Percentiles rank a stretch among this genome's conserved stretches.
These are phyloP conservation scores for Silene conica DNA, from an alignment of 148 eudicot genomes.

Conservation along the genomic window DNA sequence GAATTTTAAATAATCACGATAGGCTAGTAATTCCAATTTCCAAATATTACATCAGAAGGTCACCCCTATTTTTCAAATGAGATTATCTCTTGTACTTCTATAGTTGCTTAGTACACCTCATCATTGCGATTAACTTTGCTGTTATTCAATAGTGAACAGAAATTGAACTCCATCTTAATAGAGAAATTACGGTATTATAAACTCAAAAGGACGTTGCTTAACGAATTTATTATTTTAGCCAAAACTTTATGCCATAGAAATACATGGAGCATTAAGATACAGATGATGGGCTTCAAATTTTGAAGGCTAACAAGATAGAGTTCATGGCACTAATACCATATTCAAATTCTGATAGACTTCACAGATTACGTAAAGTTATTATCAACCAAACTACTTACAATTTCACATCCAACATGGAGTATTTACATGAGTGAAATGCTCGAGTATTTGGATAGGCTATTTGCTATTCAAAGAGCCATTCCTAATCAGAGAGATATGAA, in stretches of 20 bases:
- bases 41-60: neutral
- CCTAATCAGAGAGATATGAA: no score
- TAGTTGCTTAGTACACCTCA: neutral
- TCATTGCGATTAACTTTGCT: constrained; percentile 1
- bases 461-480: no score
- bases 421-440: no score
- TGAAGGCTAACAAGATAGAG: neutral
- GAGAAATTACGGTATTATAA: neutral
- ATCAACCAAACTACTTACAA: neutral
- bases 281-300: neutral
- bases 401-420: no score
- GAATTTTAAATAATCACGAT: neutral
- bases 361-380: neutral
- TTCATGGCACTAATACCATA: neutral
- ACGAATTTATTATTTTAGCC: neutral
- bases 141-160: neutral
- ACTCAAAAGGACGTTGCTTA: neutral
- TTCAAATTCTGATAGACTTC: neutral
- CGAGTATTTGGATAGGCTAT: no score
- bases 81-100: neutral
- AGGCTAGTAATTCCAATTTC: neutral
- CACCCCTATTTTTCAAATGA: neutral
- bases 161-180: neutral
- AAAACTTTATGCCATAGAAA: neutral
- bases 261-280: neutral